A percentile compares a stretch with the other conserved stretches of the same genome.
These are phyloP conservation scores for Asterella californica DNA, from an alignment of 225 moss, liverwort and hornwort genomes.

Conservation along the genomic window DNA sequence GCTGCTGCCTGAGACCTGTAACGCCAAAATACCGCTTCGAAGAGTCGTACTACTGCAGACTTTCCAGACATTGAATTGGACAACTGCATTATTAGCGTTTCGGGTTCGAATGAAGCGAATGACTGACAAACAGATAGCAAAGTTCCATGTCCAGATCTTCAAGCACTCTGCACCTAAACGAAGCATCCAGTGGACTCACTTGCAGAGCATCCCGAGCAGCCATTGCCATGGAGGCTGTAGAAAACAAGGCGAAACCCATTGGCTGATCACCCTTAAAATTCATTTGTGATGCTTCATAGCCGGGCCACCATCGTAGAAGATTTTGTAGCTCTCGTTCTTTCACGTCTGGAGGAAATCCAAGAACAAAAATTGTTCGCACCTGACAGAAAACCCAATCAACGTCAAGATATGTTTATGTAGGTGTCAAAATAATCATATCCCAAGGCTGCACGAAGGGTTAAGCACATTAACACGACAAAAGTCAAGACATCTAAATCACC, in stretches of 20 bases:
- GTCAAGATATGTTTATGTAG: background rate
- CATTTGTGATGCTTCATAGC: constrained; percentile 98
- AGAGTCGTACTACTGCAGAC: background rate
- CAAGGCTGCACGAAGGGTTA: background rate
- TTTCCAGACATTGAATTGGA: background rate
- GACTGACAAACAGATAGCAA: too few species aligned
- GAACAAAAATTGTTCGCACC: constrained; percentile 93
- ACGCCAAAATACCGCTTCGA: background rate
- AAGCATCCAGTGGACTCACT: constrained; percentile 38
- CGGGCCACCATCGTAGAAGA: constrained; percentile 98
- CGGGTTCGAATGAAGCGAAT: too few species aligned
- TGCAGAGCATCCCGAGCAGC: constrained; percentile 99
- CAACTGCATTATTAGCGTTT: too few species aligned
- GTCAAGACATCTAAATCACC: background rate
- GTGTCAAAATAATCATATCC: background rate
- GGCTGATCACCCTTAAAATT: constrained; percentile 98
- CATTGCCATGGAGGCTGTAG: constrained; percentile 90
- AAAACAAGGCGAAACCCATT: constrained; percentile 98
- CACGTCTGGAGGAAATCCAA: constrained; percentile 90
- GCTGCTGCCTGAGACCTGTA: too few species aligned
- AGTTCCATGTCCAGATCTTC: background rate
- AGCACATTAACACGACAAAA: background rate
- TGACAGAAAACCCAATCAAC: constrained; percentile 13
- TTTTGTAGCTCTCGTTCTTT: constrained; percentile 98
- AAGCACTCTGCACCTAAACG: background rate